These are phyloP conservation scores for Pestalotiopsis sp. DNA, from an alignment of 2,329 filamentous ascomycete genomes.

Conservation along the genomic window DNA sequence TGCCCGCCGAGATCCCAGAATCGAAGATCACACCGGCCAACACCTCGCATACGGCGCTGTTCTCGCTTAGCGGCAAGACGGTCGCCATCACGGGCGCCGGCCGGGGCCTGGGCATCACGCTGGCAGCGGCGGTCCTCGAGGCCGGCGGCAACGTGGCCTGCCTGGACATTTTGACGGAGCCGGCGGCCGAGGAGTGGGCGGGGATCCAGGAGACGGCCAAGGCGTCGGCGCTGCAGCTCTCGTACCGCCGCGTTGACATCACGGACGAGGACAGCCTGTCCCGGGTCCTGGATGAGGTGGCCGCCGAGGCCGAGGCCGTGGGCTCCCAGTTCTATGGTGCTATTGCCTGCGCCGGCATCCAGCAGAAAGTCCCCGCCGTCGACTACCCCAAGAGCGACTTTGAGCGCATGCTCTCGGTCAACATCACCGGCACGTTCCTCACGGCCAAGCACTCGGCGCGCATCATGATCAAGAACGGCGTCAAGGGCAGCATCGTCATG, in stretches of 20 bases:
- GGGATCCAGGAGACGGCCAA: slow-evolving; percentile 43
- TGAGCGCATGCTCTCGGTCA: slow-evolving; percentile 70
- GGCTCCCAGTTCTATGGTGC: slow-evolving; percentile 39
- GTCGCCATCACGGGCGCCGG: slow-evolving; percentile 54
- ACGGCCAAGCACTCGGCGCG: slow-evolving; percentile 72
- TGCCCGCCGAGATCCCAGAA: background rate
- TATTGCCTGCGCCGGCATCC: slow-evolving; percentile 52
- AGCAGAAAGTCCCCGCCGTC: slow-evolving; percentile 47
- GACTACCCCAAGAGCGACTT: slow-evolving; percentile 59
- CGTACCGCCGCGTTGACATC: slow-evolving; percentile 49
- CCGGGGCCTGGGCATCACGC: slow-evolving; percentile 52
- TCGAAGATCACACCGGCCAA: slow-evolving; percentile 1
- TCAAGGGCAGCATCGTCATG: slow-evolving; percentile 50
- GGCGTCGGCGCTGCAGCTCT: slow-evolving; percentile 34
- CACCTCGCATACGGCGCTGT: slow-evolving; percentile 30
- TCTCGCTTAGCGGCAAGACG: slow-evolving; percentile 48
- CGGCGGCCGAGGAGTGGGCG: slow-evolving; percentile 42
- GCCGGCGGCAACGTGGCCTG: slow-evolving; percentile 52
- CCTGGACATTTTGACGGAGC: slow-evolving; percentile 45
- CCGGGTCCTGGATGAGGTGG: slow-evolving; percentile 37
- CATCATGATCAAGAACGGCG: slow-evolving; percentile 48
- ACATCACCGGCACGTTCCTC: slow-evolving; percentile 70
- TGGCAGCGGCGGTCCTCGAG: slow-evolving; percentile 51
- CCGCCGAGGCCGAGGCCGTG: slow-evolving; percentile 32
- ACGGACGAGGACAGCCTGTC: slow-evolving; percentile 45